A percentile compares a stretch with the other conserved stretches of the same genome.
Evolutionary conservation across 768 basidiomycete genomes (phyloP).

Genomic region (Amyloporia xantha): DNA sequence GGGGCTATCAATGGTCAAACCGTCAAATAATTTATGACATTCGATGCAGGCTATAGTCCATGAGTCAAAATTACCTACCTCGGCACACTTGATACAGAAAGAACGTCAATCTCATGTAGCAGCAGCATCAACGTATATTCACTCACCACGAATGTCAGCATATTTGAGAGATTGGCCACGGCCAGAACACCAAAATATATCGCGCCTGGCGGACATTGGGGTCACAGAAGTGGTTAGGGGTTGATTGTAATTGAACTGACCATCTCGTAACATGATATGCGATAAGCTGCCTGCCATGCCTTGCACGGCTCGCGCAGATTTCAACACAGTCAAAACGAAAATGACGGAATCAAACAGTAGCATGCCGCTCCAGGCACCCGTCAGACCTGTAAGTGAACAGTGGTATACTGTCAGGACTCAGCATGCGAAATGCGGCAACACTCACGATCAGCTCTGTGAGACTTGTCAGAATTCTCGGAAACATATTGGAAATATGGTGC

Average conservation of each 20-base stretch:
- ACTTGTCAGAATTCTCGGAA: background rate
- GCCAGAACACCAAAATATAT: background rate
- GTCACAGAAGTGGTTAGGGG: background rate
- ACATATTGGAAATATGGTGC: background rate
- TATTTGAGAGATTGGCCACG: background rate
- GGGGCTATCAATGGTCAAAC: background rate
- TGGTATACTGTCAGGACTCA: too few relatives aligned
- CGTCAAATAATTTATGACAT: too few relatives aligned
- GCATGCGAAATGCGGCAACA: too few relatives aligned
- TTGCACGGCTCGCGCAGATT: background rate
- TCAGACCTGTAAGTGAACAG: background rate
- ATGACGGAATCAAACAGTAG: background rate
- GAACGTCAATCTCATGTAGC: background rate
- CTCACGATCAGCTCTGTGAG: background rate
- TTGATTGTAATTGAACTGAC: background rate
- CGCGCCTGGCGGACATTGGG: background rate
- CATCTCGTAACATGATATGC: background rate
- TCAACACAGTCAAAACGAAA: background rate
- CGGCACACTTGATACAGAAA: background rate
- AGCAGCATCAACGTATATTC: background rate
- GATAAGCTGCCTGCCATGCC: background rate
- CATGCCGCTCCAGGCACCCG: background rate
- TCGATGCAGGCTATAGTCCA: background rate
- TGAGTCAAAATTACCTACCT: background rate
- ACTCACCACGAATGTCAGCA: background rate